Base-by-base conservation (phyloP, 2,329 filamentous ascomycete genomes). In the Botrytis fabae region DNA sequence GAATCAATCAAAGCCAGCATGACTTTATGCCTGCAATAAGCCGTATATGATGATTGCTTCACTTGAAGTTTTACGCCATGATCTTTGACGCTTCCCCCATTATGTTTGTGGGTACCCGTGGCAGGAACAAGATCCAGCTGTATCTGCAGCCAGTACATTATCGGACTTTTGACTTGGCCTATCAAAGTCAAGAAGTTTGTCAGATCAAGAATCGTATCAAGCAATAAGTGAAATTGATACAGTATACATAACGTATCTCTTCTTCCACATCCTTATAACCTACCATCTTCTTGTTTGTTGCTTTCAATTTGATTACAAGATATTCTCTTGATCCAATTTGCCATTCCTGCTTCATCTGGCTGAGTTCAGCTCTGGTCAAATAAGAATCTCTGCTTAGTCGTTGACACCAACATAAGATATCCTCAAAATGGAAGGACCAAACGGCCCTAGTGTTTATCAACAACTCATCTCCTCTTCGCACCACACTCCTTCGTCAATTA, bases 41-140 rank as follows among this genome's bases (percentile, higher is more conserved):
- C 70, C 70, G 70, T 68, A 54, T 51, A 60, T 59, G 62, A 42
- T 69, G 70, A 72, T 68, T 60, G 40, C 70, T 69, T 72, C 62
- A 68, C 62, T 72, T 48, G 40, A 72, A 72, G 59, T 70, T 35
- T 51, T 62, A 63, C 57, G 57, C 69, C 70, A 72, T 68, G 61
- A 54, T 42, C 48, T 54, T 38, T 60, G 40, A 62, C 28, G 32
- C 68, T 70, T 63, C 48, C 40, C 70, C 48, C 48, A 57, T 32
- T 42, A 22, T 57, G 14, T 57, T 57, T 18, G 65, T 57, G 44
- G 38, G 48, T 57, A 69, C 65, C 65, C 48, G 48, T 57, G 65
- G 65, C 48, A 57, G 48, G n/a, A 69, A 57, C 65, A 42, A 59
- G 48, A n/a, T 42, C 48, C 28, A 57, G 18, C 35, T 59, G 48